These are phyloP conservation scores for Viola pubescens DNA, from an alignment of 441 rosid species.

Conservation along the genomic window DNA sequence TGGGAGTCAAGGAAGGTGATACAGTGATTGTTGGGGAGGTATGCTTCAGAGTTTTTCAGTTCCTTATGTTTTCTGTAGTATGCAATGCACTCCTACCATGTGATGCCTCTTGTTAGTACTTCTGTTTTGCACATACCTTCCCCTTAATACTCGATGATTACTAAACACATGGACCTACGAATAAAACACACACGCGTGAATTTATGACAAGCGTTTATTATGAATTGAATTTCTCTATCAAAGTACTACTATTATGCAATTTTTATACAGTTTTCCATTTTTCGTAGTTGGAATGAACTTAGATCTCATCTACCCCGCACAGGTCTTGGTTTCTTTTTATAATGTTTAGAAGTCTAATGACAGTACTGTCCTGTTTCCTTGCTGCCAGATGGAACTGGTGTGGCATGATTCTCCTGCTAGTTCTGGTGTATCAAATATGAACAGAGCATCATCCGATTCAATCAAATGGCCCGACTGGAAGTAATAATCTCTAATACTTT, in stretches of 20 bases:
- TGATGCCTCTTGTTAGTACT: background rate
- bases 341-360: background rate
- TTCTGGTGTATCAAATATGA: slow-evolving; percentile 41
- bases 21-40: slow-evolving; percentile 85
- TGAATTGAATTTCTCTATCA: background rate
- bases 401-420: slow-evolving; percentile 66
- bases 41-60: slow-evolving; percentile 7
- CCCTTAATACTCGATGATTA: no score
- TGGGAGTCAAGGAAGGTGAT: slow-evolving; percentile 92
- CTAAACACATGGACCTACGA: background rate
- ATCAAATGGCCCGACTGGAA: slow-evolving; percentile 67
- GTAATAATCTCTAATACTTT: slow-evolving; percentile 19
- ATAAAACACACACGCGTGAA: background rate
- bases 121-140: no score
- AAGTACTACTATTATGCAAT: no score
- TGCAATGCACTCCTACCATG: background rate
- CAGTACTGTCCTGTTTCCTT: slow-evolving; percentile 13
- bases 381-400: slow-evolving; percentile 68
- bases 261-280: background rate
- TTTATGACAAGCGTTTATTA: background rate
- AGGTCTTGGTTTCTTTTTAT: background rate
- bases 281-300: background rate
- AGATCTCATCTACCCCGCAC: background rate
- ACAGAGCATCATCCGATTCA: slow-evolving; percentile 44
- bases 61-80: slow-evolving; percentile 5